Conservation (phyloP, 2,329 filamentous ascomycete genomes). For the Aspergillus novoparasiticus region DNA sequence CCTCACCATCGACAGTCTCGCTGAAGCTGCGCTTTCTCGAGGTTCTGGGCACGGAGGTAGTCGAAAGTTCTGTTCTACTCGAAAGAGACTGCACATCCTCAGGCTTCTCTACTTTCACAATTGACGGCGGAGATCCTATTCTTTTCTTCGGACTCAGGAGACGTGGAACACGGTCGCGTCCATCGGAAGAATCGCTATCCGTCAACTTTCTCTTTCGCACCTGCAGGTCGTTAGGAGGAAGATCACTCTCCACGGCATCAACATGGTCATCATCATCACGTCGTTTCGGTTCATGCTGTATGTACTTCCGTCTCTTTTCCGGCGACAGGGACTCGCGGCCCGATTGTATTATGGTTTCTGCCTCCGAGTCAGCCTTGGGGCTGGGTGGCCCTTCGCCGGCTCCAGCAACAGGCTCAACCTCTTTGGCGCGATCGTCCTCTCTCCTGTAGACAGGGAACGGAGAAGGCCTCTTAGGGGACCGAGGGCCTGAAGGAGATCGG, state of each 20-base stretch:
- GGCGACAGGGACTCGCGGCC: conserved; percentile 48
- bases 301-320: conserved; percentile 48
- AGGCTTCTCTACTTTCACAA: conserved; percentile 40
- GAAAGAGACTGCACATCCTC: conserved; percentile 34
- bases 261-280: conserved; percentile 28
- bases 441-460: conserved; percentile 21
- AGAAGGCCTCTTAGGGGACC: conserved; percentile 25
- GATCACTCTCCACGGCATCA: conserved; percentile 23
- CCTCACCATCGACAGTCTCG: conserved; percentile 36
- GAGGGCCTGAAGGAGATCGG: conserved; percentile 26
- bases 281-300: conserved; percentile 41
- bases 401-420: conserved; percentile 27
- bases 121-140: conserved; percentile 33
- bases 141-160: conserved; percentile 30
- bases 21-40: conserved; percentile 43
- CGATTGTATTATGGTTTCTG: conserved; percentile 53
- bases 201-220: conserved; percentile 35
- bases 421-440: conserved; percentile 28
- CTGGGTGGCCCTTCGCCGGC: conserved; percentile 40
- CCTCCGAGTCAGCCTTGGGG: conserved; percentile 50
- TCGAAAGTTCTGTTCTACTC: conserved; percentile 23
- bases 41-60: conserved; percentile 18
- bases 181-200: conserved; percentile 29
- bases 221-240: conserved; percentile 25
- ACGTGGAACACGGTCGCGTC: conserved; percentile 24